Evolutionary conservation across 129 eudicot genomes (phyloP).

Genomic region (Dittrichia graveolens): DNA sequence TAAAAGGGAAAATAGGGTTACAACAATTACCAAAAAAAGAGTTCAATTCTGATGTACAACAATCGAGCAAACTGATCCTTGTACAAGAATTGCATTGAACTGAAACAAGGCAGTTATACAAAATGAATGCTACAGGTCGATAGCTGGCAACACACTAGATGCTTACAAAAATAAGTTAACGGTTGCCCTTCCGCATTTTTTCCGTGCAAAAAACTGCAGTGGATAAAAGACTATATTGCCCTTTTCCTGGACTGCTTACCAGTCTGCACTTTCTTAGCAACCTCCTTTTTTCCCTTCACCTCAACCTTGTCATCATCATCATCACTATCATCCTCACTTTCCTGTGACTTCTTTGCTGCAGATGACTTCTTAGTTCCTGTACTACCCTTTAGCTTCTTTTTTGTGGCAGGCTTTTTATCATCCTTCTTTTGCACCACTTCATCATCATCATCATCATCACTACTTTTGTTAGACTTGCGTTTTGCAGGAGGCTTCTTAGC

Average conservation of each 20-base stretch:
- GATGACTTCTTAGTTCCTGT: conserved; percentile 41
- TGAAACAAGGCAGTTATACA: neutral
- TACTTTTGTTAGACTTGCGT: conserved; percentile 35
- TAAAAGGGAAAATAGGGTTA: too few species aligned
- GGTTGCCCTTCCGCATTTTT: conserved; percentile 1
- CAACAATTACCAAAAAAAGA: too few species aligned
- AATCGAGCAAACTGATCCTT: neutral
- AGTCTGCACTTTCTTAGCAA: conserved; percentile 37
- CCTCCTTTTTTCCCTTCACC: conserved; percentile 35
- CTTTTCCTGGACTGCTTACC: conserved; percentile 48
- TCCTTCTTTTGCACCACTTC: conserved; percentile 14
- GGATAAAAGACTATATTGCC: conserved; percentile 42
- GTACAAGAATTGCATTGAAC: too few species aligned
- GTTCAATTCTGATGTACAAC: neutral
- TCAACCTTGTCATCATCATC: conserved; percentile 36
- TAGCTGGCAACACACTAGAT: conserved; percentile 18
- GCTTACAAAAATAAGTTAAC: conserved; percentile 22
- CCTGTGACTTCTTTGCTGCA: conserved; percentile 47
- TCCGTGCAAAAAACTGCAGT: conserved; percentile 8
- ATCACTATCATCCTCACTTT: conserved; percentile 40
- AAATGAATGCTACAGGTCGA: neutral
- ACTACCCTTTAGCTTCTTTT: conserved; percentile 30
- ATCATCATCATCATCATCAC: conserved; percentile 14
- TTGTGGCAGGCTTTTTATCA: conserved; percentile 31
- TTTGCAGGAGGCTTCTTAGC: conserved; percentile 50